Conservation (phyloP, 2,329 filamentous ascomycete species). For the Fusarium abutilonis region DNA sequence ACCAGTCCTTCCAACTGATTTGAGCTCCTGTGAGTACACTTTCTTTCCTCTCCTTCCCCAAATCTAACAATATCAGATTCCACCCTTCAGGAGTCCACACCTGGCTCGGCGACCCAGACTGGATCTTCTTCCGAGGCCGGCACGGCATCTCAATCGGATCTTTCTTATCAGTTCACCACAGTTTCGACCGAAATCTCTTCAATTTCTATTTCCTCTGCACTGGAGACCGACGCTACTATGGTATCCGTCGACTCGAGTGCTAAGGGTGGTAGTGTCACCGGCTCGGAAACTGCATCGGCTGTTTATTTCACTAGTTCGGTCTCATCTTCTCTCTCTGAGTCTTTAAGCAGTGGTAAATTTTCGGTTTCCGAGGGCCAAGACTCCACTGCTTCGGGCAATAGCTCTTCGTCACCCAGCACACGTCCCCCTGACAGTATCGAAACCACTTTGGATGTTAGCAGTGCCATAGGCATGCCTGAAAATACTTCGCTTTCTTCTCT, state of each 20-base stretch:
- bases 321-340: conserved; percentile 6
- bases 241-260: conserved; percentile 36
- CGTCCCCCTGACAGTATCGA: neutral
- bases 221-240: conserved; percentile 1
- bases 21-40: conserved; percentile 25
- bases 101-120: conserved; percentile 1
- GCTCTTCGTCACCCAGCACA: conserved; percentile 7
- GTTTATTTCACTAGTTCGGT: conserved; percentile 4
- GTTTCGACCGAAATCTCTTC: conserved; percentile 1
- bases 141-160: neutral
- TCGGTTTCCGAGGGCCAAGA: neutral
- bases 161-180: conserved; percentile 4
- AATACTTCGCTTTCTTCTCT: neutral
- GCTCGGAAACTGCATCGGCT: conserved; percentile 11
- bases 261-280: conserved; percentile 30
- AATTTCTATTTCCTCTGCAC: conserved; percentile 6
- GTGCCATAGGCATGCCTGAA: neutral
- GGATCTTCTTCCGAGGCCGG: conserved; percentile 2
- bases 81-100: conserved; percentile 7
- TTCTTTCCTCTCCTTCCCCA: too few species aligned
- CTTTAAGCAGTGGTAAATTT: neutral
- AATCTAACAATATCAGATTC: conserved; percentile 30
- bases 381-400: neutral
- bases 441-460: neutral
- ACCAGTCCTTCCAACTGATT: conserved; percentile 3